phyloP scores from a whole-genome alignment of 176 grass and related monocot genomes.

The Triticum timopheevii region DNA sequence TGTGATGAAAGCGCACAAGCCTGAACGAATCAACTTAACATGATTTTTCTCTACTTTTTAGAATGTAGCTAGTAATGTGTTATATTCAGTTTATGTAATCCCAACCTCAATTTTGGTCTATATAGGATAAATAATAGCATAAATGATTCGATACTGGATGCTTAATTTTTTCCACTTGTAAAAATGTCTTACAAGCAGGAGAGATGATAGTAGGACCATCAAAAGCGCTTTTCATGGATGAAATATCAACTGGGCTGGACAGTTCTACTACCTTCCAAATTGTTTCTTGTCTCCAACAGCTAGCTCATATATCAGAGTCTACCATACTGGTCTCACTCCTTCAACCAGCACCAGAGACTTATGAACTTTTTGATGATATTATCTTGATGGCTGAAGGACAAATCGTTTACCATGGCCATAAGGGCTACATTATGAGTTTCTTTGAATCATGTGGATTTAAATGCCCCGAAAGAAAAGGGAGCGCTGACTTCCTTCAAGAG shows the following conservation, averaged over 20 bases:
- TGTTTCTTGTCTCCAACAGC: slow-evolving; percentile 73
- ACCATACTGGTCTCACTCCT: slow-evolving; percentile 74
- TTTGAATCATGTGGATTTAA: slow-evolving; percentile 78
- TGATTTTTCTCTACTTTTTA: background rate
- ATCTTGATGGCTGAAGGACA: slow-evolving; percentile 87
- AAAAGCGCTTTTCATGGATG: slow-evolving; percentile 87
- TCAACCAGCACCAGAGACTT: slow-evolving; percentile 80
- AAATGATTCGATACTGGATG: background rate
- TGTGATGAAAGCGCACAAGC: background rate
- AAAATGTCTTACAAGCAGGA: slow-evolving; percentile 35
- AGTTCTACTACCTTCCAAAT: slow-evolving; percentile 85
- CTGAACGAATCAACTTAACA: background rate
- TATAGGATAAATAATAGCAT: background rate
- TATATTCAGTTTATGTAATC: background rate
- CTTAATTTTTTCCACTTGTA: slow-evolving; percentile 1
- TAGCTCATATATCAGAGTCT: slow-evolving; percentile 62
- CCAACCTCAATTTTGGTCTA: background rate
- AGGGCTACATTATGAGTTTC: slow-evolving; percentile 51
- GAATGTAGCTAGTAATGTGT: background rate
- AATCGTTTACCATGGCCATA: slow-evolving; percentile 68
- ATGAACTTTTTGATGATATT: slow-evolving; percentile 85
- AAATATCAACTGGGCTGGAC: slow-evolving; percentile 89
- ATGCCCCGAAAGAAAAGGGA: slow-evolving; percentile 77
- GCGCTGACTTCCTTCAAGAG: slow-evolving; percentile 85
- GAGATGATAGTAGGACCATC: slow-evolving; percentile 90